Conservation (phyloP, 306 rosid genomes). For the Gastrolobium villosum region DNA sequence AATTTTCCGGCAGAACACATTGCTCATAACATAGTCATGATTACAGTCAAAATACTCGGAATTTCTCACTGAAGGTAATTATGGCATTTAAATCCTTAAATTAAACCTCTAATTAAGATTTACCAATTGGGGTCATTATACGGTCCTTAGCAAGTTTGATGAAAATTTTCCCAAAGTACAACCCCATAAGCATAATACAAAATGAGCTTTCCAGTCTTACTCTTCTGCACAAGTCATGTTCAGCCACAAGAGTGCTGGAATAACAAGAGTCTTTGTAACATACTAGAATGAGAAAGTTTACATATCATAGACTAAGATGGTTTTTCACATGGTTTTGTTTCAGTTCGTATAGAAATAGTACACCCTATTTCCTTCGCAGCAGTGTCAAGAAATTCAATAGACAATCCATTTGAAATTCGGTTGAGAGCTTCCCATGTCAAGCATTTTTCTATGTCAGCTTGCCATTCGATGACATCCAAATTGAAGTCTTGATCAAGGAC, state of each 20-base stretch:
- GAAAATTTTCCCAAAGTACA: too few species aligned
- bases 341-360: constrained; percentile 57
- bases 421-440: constrained; percentile 81
- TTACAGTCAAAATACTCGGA: too few species aligned
- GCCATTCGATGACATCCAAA: constrained; percentile 65
- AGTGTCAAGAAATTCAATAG: constrained; percentile 64
- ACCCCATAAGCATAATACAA: too few species aligned
- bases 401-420: constrained; percentile 67
- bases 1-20: too few species aligned
- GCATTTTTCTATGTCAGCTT: constrained; percentile 68
- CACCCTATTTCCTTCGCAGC: constrained; percentile 83
- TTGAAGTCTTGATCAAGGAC: constrained; percentile 55
- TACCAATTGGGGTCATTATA: too few species aligned
- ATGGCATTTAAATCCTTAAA: too few species aligned
- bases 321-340: constrained; percentile 21
- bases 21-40: too few species aligned
- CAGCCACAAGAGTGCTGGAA: not conserved
- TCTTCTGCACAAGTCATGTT: not conserved
- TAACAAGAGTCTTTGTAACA: not conserved
- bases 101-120: too few species aligned
- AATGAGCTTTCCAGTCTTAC: too few species aligned
- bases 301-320: constrained; percentile 40
- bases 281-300: constrained; percentile 17
- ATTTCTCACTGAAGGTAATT: too few species aligned
- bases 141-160: too few species aligned